A percentile compares a stretch with the other conserved stretches of the same genome.
Evolutionary conservation across 257 asterid genomes (phyloP).

Genomic region (Ilex aquifolium): DNA sequence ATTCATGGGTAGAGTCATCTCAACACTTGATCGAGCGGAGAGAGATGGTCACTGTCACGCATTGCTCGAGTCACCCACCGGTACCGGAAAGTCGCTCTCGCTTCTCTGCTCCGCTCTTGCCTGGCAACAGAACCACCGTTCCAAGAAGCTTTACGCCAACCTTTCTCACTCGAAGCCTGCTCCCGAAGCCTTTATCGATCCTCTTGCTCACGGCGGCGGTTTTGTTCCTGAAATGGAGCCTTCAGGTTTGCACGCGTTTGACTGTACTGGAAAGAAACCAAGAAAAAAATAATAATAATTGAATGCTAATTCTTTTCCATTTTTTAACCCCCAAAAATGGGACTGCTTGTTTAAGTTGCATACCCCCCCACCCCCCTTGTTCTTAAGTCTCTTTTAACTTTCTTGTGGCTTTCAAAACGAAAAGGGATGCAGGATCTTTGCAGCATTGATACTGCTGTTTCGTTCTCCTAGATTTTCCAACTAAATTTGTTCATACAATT

Average conservation of each 20-base stretch:
- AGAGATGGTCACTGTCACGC: constrained; percentile 80
- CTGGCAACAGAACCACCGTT: constrained; percentile 72
- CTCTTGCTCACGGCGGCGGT: constrained; percentile 82
- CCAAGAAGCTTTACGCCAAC: constrained; percentile 27
- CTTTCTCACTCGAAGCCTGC: constrained; percentile 46
- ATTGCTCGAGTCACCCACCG: constrained; percentile 94
- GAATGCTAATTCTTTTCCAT: no score
- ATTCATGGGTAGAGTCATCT: constrained; percentile 78
- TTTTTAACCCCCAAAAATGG: no score
- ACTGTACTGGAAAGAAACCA: neutral
- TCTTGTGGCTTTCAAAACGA: no score
- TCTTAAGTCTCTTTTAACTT: no score
- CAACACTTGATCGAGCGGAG: constrained; percentile 68
- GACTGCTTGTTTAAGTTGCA: no score
- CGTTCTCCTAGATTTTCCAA: no score
- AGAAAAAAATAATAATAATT: no score
- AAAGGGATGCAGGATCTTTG: no score
- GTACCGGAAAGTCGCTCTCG: constrained; percentile 91
- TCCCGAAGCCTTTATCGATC: constrained; percentile 67
- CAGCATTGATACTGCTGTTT: no score
- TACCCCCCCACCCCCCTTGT: no score
- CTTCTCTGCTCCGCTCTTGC: constrained; percentile 85
- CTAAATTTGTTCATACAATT: no score
- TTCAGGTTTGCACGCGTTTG: constrained; percentile 32
- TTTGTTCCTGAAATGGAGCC: constrained; percentile 89